Evolutionary conservation across 2,329 filamentous ascomycete species (phyloP), one percentile per base, ranked within the genome.

Genomic region (Akanthomyces lecanii): DNA sequence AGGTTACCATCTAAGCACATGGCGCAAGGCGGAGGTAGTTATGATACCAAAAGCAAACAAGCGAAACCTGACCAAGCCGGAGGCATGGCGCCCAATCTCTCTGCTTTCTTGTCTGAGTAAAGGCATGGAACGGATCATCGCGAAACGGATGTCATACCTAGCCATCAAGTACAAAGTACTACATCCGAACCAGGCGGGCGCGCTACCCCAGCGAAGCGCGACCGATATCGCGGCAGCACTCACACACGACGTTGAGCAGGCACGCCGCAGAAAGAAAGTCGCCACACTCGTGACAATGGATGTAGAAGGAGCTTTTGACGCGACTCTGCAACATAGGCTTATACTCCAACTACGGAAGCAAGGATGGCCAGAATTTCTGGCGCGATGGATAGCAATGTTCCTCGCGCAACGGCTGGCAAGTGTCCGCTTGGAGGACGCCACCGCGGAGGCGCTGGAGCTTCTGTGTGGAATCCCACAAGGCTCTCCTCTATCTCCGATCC

Each of bases 401-500:
- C 55, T 58, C 14, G 7, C 42, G 12, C 8, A n/a, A 14, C n/a
- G 40, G 18, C 21, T 45, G 16, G 55, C 44, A 12, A 47, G 16
- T 2, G 44, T 58, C 14, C 55, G 55, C 23, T 48, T 58, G 5
- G 23, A 58, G 33, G 55, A 58, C 23, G 30, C 44, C 7, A 38
- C 38, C 16, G n/a, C 42, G 11, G 40, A 30, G 23, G 40, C 44
- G 10, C 40, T 57, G 25, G 30, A 58, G n/a, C n/a, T n/a, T n/a
- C n/a, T n/a, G n/a, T n/a, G n/a, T n/a, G n/a, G n/a, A n/a, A n/a
- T n/a, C n/a, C n/a, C n/a, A n/a, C n/a, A n/a, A n/a, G n/a, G n/a
- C n/a, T n/a, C n/a, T n/a, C n/a, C n/a, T n/a, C n/a, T n/a, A 16
- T 61, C 57, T 6, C 57, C 38, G 10, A 61, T 61, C 30, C 57